phyloP scores from a whole-genome alignment of 1,284 basidiomycete genomes.

The Trametes polyzona region DNA sequence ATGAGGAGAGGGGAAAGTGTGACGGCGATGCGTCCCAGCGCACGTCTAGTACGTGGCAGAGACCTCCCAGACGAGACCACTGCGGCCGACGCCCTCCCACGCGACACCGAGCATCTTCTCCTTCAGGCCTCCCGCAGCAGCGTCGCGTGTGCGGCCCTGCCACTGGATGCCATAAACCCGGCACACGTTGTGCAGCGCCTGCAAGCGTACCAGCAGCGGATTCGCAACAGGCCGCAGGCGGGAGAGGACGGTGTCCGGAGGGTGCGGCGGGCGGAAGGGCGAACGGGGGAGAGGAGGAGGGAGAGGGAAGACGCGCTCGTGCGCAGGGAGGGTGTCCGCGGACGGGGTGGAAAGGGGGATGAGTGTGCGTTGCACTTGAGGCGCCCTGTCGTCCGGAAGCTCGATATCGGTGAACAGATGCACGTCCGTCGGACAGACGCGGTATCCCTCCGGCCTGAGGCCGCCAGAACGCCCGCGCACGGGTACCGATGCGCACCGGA shows the following conservation, averaged over 20 bases:
- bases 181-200: constrained; percentile 58
- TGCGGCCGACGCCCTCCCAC: constrained; percentile 60
- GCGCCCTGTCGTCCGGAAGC: constrained; percentile 1
- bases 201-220: constrained; percentile 57
- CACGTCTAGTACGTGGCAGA: constrained; percentile 14
- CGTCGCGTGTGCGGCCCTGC: constrained; percentile 50
- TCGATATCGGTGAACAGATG: constrained; percentile 35
- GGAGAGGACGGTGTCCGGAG: constrained; percentile 15
- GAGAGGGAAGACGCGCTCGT: constrained; percentile 31
- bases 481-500: constrained; percentile 11
- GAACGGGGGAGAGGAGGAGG: constrained; percentile 34
- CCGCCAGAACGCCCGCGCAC: constrained; percentile 15
- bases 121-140: constrained; percentile 48
- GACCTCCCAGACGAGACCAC: constrained; percentile 47
- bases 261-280: constrained; percentile 30
- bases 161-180: constrained; percentile 44
- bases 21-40: background rate
- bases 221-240: constrained; percentile 58
- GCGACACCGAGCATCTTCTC: constrained; percentile 61
- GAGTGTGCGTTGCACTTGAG: constrained; percentile 24
- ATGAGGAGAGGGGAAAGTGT: background rate
- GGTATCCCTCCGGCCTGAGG: constrained; percentile 47
- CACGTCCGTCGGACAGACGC: constrained; percentile 45
- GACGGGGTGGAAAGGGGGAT: constrained; percentile 26
- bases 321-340: constrained; percentile 13